Conservation (phyloP, 129 eudicot genomes). For the Scalesia atractyloides region DNA sequence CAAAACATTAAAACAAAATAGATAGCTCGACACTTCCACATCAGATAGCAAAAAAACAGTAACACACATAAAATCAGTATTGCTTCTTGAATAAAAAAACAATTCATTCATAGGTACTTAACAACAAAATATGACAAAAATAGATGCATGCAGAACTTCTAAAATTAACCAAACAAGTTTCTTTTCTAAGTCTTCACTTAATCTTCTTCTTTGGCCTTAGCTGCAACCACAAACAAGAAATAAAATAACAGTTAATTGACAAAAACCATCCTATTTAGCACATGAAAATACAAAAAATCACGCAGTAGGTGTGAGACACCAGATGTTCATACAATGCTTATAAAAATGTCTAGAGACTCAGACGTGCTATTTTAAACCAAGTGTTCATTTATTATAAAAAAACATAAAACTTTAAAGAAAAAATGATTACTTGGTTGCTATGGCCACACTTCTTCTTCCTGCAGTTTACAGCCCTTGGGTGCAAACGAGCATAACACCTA, state of each 20-base stretch:
- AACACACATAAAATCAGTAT: not conserved
- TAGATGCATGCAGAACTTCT: constrained; percentile 2
- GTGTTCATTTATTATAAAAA: not conserved
- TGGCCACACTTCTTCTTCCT: constrained; percentile 54
- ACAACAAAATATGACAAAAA: constrained; percentile 6
- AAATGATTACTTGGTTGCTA: constrained; percentile 38
- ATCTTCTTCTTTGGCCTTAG: constrained; percentile 56
- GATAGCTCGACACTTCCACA: not conserved
- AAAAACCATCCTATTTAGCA: not conserved
- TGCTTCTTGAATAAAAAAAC: constrained; percentile 1
- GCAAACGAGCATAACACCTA: constrained; percentile 54
- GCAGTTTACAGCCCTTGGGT: constrained; percentile 49
- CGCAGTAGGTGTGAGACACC: not conserved
- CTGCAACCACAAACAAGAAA: constrained; percentile 27
- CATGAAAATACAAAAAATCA: not conserved
- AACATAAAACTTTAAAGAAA: not conserved
- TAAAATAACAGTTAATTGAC: not conserved
- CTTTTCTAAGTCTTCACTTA: constrained; percentile 18
- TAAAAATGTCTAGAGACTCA: not conserved
- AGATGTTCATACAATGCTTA: not conserved
- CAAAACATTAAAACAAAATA: not conserved
- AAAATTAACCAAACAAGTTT: constrained; percentile 2
- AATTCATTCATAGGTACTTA: not conserved
- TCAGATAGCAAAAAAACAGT: not conserved
- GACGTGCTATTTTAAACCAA: not conserved